Conservation (phyloP, 495 filamentous ascomycete species). For the Schizothecium vesticola region DNA sequence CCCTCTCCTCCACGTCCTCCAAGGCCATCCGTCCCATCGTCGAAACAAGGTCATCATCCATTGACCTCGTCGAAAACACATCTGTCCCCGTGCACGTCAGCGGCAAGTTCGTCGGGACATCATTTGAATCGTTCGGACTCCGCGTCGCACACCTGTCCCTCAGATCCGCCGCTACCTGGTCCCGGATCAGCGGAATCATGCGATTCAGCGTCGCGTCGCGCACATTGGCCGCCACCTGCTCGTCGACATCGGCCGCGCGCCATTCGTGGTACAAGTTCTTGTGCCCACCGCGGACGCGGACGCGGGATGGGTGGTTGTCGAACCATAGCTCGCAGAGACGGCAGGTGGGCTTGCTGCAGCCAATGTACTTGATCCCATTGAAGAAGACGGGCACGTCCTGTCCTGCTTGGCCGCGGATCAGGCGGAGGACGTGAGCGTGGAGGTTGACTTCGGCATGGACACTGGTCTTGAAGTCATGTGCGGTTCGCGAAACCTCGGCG, state of each 20-base stretch:
- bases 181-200: neutral
- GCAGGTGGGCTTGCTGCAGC: conserved; percentile 28
- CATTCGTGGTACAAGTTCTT: conserved; percentile 23
- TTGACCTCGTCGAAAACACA: neutral
- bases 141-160: neutral
- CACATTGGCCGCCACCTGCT: too few species aligned
- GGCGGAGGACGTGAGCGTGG: neutral
- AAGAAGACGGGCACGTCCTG: conserved; percentile 15
- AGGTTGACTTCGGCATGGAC: conserved; percentile 20
- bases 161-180: neutral
- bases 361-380: conserved; percentile 22
- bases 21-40: neutral
- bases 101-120: neutral
- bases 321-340: conserved; percentile 25
- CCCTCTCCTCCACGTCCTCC: neutral
- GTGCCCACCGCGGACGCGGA: conserved; percentile 14
- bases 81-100: neutral
- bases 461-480: neutral
- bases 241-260: conserved; percentile 19
- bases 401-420: neutral
- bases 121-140: neutral
- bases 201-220: neutral
- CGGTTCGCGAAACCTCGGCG: neutral
- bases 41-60: neutral
- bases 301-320: neutral